A percentile compares a stretch with the other conserved stretches of the same genome.
Conservation (phyloP, 805 yeast species). For the Yarrowia hollandica region DNA sequence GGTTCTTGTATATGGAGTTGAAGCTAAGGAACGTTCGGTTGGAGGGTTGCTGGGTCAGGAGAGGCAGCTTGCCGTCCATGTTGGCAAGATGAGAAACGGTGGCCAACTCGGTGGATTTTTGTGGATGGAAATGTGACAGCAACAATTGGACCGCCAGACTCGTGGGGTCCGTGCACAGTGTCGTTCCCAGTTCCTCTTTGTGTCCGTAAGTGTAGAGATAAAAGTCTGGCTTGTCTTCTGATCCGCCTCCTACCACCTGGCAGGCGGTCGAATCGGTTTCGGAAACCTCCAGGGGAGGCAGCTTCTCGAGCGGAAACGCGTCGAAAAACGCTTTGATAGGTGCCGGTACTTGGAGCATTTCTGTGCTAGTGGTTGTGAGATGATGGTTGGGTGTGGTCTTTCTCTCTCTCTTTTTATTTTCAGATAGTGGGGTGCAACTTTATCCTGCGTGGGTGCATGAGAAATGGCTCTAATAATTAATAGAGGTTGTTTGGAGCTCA, state of each 20-base stretch:
- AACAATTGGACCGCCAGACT: conserved; percentile 36
- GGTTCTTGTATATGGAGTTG: conserved; percentile 8
- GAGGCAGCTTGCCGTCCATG: conserved; percentile 32
- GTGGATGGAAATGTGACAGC: conserved; percentile 27
- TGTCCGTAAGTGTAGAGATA: conserved; percentile 34
- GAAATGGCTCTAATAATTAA: neutral
- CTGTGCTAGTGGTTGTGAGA: conserved; percentile 11
- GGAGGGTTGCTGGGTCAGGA: conserved; percentile 8
- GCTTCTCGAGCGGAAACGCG: conserved; percentile 38
- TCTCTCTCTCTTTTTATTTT: neutral
- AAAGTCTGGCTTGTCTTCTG: neutral
- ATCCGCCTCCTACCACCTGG: conserved; percentile 29
- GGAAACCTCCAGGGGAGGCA: conserved; percentile 31
- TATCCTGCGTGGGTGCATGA: neutral
- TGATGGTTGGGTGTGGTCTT: neutral
- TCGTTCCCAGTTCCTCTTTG: conserved; percentile 32
- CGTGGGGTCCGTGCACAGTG: conserved; percentile 39
- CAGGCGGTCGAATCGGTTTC: neutral
- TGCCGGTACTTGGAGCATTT: conserved; percentile 38
- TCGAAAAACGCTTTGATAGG: conserved; percentile 39
- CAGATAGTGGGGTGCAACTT: neutral
- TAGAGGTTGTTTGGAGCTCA: neutral
- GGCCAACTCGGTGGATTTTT: conserved; percentile 1
- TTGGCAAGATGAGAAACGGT: conserved; percentile 28
- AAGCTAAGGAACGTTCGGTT: conserved; percentile 18